Evolutionary conservation across 2,329 filamentous ascomycete species (phyloP), one percentile per base, ranked within the genome.

Genomic region (Pestalotiopsis sp.): DNA sequence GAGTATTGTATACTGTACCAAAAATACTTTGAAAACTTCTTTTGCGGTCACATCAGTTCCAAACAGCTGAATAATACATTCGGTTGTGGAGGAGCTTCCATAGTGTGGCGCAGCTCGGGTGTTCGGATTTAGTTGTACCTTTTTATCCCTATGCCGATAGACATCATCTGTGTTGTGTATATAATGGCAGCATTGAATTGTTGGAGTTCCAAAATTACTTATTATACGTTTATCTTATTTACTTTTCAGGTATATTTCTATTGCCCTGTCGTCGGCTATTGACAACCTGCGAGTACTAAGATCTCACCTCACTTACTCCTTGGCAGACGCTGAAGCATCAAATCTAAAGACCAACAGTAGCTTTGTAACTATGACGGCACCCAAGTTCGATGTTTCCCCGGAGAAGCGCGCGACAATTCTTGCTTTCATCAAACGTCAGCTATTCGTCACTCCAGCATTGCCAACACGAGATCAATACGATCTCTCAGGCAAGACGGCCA

Each of bases 401-500:
- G 57, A 59, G 24, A 59, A 59, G 26, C 5, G 26, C 9, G 57
- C 57, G 10, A 14, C 20, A 4, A 3, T 30, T 17, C 5, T 26
- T 13, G 10, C 20, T 13, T 62, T 62, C 10, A 4, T 64, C 2
- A 26, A 44, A 3, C 61, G 66, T 10, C 61, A 67, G n/a, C 52
- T 67, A 1, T 65, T 67, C 39, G 30, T 30, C 20, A 44, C 39
- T 26, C 60, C 61, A 3, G 0, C 26, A 7, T 22, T 35, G 2
- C 22, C 38, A 14, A 13, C n/a, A 35, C 17, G 22, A 9, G 24
- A 30, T 24, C n/a, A 52, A 7, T 20, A 4, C 3, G 60, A 63
- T 30, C 13, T 55, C 66, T 2, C 26, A 1, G 67, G 67, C 0
- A 64, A 69, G 38, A 72, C 71, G 2, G 61, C 77, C 20, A 71